phyloP scores from a whole-genome alignment of 192 early-diverging fungal genomes.

The Coemansia sp. region DNA sequence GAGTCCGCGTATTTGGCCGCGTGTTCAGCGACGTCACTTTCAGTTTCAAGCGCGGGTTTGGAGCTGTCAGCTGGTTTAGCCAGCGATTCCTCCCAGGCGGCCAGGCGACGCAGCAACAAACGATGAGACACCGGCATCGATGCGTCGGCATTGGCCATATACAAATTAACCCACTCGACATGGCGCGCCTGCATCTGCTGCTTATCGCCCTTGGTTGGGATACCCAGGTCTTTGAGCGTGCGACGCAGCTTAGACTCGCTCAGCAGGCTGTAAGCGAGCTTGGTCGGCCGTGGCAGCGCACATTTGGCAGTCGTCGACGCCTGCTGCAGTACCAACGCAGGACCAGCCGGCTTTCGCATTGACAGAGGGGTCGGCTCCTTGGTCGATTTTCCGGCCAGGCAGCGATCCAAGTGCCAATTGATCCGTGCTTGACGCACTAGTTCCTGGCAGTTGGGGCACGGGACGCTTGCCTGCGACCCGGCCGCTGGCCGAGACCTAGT shows the following conservation, averaged over 20 bases:
- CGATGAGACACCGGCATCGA: slow-evolving; percentile 36
- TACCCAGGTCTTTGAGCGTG: slow-evolving; percentile 48
- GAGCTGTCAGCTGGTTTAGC: slow-evolving; percentile 13
- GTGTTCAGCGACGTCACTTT: slow-evolving; percentile 20
- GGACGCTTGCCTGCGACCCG: slow-evolving; percentile 4
- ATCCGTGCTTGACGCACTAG: slow-evolving; percentile 32
- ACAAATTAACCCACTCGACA: slow-evolving; percentile 56
- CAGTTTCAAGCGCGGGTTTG: slow-evolving; percentile 1
- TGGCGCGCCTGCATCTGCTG: slow-evolving; percentile 51
- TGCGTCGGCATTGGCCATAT: slow-evolving; percentile 55
- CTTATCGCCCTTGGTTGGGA: slow-evolving; percentile 54
- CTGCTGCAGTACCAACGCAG: not conserved
- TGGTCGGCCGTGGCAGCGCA: slow-evolving; percentile 47
- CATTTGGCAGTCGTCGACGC: slow-evolving; percentile 7
- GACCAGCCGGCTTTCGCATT: slow-evolving; percentile 14
- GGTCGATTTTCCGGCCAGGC: slow-evolving; percentile 27
- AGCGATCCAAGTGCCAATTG: slow-evolving; percentile 54
- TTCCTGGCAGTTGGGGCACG: slow-evolving; percentile 49
- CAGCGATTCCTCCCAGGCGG: slow-evolving; percentile 39
- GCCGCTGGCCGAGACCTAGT: not conserved
- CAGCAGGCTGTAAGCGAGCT: slow-evolving; percentile 54
- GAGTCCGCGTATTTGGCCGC: slow-evolving; percentile 43
- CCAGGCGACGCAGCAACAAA: slow-evolving; percentile 28
- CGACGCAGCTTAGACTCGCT: slow-evolving; percentile 54
- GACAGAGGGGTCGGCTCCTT: not conserved